These are phyloP conservation scores for Aphanomyces invadans DNA, from an alignment of 352 stramenopile genomes.

Conservation along the genomic window DNA sequence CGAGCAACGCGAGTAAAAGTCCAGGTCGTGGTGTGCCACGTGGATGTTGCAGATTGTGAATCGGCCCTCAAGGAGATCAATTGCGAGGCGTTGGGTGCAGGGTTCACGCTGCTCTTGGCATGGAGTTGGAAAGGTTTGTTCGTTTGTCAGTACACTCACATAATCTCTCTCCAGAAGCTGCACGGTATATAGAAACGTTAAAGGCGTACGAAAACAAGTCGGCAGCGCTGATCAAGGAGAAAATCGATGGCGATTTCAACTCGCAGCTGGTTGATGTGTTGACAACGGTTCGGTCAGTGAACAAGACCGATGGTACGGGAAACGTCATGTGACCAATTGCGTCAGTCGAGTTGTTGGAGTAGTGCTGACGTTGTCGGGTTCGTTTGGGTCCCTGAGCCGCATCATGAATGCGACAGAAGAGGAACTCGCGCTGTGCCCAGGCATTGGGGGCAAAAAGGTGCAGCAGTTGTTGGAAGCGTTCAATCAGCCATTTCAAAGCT, in stretches of 20 bases:
- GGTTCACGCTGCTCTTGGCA: conserved; percentile 90
- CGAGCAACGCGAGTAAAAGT: conserved; percentile 84
- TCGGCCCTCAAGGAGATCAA: conserved; percentile 90
- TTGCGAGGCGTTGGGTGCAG: conserved; percentile 81
- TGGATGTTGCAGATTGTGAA: conserved; percentile 94
- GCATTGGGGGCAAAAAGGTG: conserved; percentile 94
- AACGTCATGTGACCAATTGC: not conserved
- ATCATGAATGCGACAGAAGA: conserved; percentile 89
- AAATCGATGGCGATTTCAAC: conserved; percentile 86
- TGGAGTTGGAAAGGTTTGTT: conserved; percentile 84
- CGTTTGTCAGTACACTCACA: not conserved
- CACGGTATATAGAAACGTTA: conserved; percentile 94
- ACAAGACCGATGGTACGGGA: conserved; percentile 88
- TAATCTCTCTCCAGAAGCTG: conserved; percentile 60
- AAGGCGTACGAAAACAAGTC: conserved; percentile 95
- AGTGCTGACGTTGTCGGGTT: conserved; percentile 82
- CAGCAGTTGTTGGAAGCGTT: conserved; percentile 90
- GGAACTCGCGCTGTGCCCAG: conserved; percentile 89
- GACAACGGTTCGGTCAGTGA: conserved; percentile 84
- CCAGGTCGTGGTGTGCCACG: conserved; percentile 89
- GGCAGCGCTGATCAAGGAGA: conserved; percentile 90
- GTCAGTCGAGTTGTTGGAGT: too few species aligned
- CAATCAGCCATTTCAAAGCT: conserved; percentile 78
- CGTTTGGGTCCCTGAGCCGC: conserved; percentile 84
- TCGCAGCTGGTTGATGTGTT: conserved; percentile 88